These are phyloP conservation scores for Papiliotrema nemorosa DNA, from an alignment of 1,284 basidiomycete species.

Conservation along the genomic window DNA sequence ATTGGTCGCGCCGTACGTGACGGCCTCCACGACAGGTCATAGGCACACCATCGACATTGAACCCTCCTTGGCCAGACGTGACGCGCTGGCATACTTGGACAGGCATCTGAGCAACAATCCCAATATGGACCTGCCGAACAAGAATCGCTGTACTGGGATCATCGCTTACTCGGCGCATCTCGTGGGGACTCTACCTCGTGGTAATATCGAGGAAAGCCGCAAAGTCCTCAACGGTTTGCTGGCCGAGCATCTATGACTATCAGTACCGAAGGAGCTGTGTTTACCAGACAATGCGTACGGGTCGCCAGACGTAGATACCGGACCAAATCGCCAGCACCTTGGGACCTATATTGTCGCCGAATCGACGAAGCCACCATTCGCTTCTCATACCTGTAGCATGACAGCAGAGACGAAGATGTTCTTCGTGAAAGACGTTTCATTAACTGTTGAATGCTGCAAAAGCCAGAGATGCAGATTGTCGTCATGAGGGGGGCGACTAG, in stretches of 20 bases:
- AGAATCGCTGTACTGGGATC: conserved; percentile 20
- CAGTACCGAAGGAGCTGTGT: no score
- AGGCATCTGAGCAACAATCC: conserved; percentile 5
- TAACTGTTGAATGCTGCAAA: no score
- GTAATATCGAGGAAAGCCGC: conserved; percentile 21
- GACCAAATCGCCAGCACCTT: no score
- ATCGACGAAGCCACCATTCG: no score
- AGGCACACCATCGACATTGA: conserved; percentile 13
- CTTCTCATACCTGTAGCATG: no score
- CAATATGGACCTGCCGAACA: conserved; percentile 9
- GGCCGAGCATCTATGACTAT: conserved; percentile 13
- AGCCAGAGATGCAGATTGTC: no score
- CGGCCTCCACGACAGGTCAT: background rate
- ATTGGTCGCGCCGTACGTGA: conserved; percentile 12
- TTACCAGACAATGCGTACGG: no score
- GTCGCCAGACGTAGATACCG: no score
- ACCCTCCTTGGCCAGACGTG: conserved; percentile 20
- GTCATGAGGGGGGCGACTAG: no score
- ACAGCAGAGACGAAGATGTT: no score
- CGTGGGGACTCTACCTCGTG: conserved; percentile 16
- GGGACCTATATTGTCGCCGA: no score
- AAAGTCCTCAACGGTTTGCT: conserved; percentile 18
- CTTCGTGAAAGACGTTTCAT: no score
- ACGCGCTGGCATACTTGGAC: conserved; percentile 20
- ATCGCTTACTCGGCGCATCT: conserved; percentile 27